A percentile compares a stretch with the other conserved stretches of the same genome.
Evolutionary conservation across 345 rosid genomes (phyloP).

Genomic region (Durio zibethinus): DNA sequence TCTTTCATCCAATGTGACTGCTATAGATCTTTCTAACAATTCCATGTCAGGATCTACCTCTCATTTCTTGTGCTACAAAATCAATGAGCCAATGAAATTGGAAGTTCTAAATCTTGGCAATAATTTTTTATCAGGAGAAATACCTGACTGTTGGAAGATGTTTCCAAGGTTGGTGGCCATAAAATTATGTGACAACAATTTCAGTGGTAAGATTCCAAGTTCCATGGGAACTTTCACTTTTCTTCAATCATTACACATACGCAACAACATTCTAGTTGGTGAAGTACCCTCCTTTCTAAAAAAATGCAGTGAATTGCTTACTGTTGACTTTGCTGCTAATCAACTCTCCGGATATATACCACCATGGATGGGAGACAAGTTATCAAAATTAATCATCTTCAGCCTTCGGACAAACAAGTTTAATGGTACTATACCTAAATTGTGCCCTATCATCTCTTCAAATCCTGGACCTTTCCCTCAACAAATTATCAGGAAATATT

Average conservation of each 20-base stretch:
- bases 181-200: conserved; percentile 17
- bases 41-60: conserved; percentile 19
- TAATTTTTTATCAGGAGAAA: conserved; percentile 9
- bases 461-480: conserved; percentile 23
- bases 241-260: conserved; percentile 10
- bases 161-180: not conserved
- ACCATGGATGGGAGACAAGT: conserved; percentile 13
- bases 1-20: conserved; percentile 6
- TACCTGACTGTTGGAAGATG: conserved; percentile 10
- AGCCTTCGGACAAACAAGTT: conserved; percentile 7
- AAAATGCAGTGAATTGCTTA: not conserved
- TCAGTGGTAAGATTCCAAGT: conserved; percentile 18
- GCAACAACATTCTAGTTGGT: conserved; percentile 14
- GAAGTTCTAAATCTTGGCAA: conserved; percentile 12
- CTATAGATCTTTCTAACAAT: conserved; percentile 24
- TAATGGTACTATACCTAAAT: conserved; percentile 8
- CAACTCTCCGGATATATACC: conserved; percentile 5
- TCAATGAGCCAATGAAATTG: not conserved
- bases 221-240: not conserved
- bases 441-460: conserved; percentile 14
- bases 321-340: conserved; percentile 5
- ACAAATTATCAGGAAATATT: conserved; percentile 4
- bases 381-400: not conserved
- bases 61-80: conserved; percentile 3
- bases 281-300: conserved; percentile 12